Evolutionary conservation across 768 basidiomycete genomes (phyloP).

Genomic region (Naganishia vishniacii): DNA sequence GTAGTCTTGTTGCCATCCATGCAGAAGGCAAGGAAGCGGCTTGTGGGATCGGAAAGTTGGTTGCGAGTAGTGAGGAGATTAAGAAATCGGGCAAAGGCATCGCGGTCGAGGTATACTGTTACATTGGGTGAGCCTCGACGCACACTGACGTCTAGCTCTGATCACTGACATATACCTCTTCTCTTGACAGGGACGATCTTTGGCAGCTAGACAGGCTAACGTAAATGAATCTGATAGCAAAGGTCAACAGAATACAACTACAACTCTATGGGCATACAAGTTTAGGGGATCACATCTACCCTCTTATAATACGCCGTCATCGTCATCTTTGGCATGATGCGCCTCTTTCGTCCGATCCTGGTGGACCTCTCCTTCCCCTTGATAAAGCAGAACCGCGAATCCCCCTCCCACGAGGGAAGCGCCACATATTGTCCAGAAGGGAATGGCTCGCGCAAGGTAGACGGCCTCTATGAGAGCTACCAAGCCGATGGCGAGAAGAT

Average conservation of each 20-base stretch:
- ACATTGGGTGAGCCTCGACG: constrained; percentile 44
- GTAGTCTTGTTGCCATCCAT: constrained; percentile 77
- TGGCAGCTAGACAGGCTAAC: constrained; percentile 24
- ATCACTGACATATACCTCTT: not conserved
- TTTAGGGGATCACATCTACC: not conserved
- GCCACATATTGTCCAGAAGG: constrained; percentile 67
- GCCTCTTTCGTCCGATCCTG: not conserved
- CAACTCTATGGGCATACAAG: constrained; percentile 11
- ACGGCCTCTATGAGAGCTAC: constrained; percentile 72
- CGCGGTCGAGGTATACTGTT: constrained; percentile 71
- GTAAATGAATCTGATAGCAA: not conserved
- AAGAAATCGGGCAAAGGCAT: constrained; percentile 80
- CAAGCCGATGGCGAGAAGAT: constrained; percentile 87
- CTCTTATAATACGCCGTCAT: not conserved
- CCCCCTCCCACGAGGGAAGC: constrained; percentile 73
- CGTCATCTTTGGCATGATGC: constrained; percentile 16
- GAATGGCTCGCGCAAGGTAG: constrained; percentile 63
- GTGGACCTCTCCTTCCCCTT: constrained; percentile 35
- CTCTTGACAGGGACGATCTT: constrained; percentile 24
- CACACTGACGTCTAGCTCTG: not conserved
- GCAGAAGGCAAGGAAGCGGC: constrained; percentile 96
- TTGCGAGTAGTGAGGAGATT: constrained; percentile 82
- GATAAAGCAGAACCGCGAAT: constrained; percentile 63
- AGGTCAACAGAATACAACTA: not conserved
- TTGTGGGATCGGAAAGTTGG: constrained; percentile 76